Conservation (phyloP, 306 rosid species). For the Gastrolobium villosum region DNA sequence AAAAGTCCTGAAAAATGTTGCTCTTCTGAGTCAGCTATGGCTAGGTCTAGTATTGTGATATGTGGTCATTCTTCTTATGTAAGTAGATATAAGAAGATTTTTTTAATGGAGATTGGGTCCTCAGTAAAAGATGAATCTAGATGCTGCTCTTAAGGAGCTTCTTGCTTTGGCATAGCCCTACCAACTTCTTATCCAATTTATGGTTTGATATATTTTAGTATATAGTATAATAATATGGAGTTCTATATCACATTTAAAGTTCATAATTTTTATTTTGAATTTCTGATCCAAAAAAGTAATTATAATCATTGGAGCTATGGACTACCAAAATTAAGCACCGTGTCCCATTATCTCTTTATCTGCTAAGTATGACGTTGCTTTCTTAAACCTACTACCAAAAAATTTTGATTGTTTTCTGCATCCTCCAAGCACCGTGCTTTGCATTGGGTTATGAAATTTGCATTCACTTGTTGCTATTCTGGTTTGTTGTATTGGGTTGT, state of each 20-base stretch:
- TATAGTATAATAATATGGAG: conserved; percentile 9
- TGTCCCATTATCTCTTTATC: conserved; percentile 20
- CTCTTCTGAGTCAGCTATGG: conserved; percentile 52
- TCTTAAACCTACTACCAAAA: neutral
- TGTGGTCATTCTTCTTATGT: conserved; percentile 51
- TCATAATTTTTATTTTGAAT: neutral
- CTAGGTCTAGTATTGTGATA: conserved; percentile 28
- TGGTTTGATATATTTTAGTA: neutral
- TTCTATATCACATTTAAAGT: conserved; percentile 4
- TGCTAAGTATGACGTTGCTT: conserved; percentile 39
- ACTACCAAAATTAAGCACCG: neutral
- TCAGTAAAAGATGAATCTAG: conserved; percentile 15
- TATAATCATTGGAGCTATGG: neutral
- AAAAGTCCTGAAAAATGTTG: conserved; percentile 47
- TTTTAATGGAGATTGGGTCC: conserved; percentile 41
- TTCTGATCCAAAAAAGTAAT: neutral
- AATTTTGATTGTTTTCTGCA: no score
- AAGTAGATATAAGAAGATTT: conserved; percentile 21
- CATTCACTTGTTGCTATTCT: no score
- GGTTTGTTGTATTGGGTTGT: no score
- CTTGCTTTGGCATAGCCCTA: no score
- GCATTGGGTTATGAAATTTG: no score
- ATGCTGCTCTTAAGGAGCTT: conserved; percentile 28
- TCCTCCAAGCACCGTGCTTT: no score
- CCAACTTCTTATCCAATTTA: neutral